Conservation (phyloP, 78 protist species). For the Cavenderia fasciculata region DNA sequence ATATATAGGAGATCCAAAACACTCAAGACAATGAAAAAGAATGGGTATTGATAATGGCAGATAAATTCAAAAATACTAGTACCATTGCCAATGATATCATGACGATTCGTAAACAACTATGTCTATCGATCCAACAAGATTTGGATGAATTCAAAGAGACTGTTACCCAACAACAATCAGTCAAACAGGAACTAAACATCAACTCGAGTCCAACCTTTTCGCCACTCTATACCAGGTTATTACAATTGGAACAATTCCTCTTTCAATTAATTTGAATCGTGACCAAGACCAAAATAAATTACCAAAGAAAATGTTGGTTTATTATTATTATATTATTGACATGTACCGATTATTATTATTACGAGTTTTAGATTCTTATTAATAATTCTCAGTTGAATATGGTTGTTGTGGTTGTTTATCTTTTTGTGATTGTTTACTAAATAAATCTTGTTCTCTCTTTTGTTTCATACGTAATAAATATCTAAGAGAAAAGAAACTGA, state of each 20-base stretch:
- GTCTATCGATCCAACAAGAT: not conserved
- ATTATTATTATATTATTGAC: too few species aligned
- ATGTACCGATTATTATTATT: too few species aligned
- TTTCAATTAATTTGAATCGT: conserved; percentile 12
- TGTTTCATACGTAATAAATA: too few species aligned
- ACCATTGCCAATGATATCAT: not conserved
- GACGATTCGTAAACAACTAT: not conserved
- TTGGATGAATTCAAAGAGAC: conserved; percentile 12
- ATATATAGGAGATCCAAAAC: not conserved
- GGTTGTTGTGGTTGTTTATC: too few species aligned
- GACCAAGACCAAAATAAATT: too few species aligned
- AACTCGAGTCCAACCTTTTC: not conserved
- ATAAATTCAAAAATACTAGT: not conserved
- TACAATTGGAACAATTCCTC: conserved; percentile 33
- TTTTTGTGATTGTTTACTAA: too few species aligned
- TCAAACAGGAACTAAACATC: too few species aligned
- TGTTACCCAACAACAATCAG: not conserved
- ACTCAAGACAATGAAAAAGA: conserved; percentile 1
- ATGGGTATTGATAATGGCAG: not conserved
- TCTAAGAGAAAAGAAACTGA: too few species aligned
- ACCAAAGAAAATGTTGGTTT: too few species aligned
- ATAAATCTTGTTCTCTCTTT: too few species aligned
- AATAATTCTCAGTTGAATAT: too few species aligned
- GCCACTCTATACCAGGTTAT: not conserved
- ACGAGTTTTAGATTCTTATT: too few species aligned